A percentile compares a stretch with the other conserved stretches of the same genome.
Evolutionary conservation across 169 alveolate genomes (phyloP).

Genomic region (Plasmodium sp.): DNA sequence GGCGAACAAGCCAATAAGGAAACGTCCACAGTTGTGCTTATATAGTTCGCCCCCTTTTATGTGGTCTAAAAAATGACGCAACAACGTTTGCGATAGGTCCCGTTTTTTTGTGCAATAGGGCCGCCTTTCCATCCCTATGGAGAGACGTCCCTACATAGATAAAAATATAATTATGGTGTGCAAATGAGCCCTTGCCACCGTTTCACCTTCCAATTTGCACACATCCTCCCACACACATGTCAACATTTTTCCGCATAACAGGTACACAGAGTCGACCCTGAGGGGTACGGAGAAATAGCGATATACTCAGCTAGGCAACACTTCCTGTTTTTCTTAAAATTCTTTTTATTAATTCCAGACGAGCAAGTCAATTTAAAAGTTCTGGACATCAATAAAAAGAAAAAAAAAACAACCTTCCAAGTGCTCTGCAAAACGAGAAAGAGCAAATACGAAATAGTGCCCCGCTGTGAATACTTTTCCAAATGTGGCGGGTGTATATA

Average conservation of each 20-base stretch:
- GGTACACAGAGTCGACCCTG: slow-evolving; percentile 57
- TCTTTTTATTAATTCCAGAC: slow-evolving; percentile 65
- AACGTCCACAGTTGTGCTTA: neutral
- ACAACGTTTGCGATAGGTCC: neutral
- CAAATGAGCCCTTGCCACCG: neutral
- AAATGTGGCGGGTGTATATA: slow-evolving; percentile 70
- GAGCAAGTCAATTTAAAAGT: slow-evolving; percentile 71
- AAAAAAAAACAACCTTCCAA: slow-evolving; percentile 52
- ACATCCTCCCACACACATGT: neutral
- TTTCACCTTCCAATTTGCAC: neutral
- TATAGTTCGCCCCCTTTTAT: neutral
- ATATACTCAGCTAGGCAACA: slow-evolving; percentile 39
- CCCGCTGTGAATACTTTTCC: slow-evolving; percentile 59
- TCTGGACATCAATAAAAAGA: slow-evolving; percentile 54
- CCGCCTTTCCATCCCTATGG: neutral
- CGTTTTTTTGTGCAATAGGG: neutral
- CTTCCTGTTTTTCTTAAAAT: slow-evolving; percentile 39
- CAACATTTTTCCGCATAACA: neutral
- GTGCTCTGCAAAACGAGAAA: slow-evolving; percentile 61
- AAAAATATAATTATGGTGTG: neutral
- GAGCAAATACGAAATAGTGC: slow-evolving; percentile 62
- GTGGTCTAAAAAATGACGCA: neutral
- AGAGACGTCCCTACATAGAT: neutral
- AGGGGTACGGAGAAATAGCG: slow-evolving; percentile 72
- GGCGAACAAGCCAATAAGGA: neutral